Conservation (phyloP, 2,329 filamentous ascomycete species). For the Clarireedia hainanense region DNA sequence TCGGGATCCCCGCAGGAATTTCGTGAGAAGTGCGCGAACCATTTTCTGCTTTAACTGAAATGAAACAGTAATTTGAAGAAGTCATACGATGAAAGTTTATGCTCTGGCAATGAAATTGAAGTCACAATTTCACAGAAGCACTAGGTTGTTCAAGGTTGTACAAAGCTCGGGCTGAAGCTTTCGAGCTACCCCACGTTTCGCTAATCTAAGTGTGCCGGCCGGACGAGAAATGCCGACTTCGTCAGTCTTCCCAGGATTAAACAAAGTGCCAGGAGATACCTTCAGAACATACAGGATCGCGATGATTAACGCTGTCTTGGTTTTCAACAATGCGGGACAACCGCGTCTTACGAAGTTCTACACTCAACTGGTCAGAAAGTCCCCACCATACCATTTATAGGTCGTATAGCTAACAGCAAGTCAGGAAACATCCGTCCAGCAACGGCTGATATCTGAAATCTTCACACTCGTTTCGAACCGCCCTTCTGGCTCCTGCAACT, state of each 20-base stretch:
- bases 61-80: too few relatives aligned
- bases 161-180: constrained; percentile 8
- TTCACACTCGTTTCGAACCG: constrained; percentile 92
- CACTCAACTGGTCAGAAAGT: constrained; percentile 69
- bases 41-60: not conserved
- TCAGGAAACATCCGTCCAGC: constrained; percentile 94
- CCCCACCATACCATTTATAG: not conserved
- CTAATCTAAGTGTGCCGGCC: not conserved
- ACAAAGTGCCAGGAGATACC: too few relatives aligned
- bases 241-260: not conserved
- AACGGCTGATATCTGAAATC: constrained; percentile 93
- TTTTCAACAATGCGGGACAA: constrained; percentile 98
- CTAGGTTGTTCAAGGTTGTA: not conserved
- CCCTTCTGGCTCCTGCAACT: constrained; percentile 90
- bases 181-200: constrained; percentile 16
- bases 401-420: constrained; percentile 9
- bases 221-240: not conserved
- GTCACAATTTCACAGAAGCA: too few relatives aligned
- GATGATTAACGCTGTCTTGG: constrained; percentile 98
- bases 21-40: constrained; percentile 1
- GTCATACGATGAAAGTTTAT: too few relatives aligned
- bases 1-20: not conserved
- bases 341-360: constrained; percentile 98
- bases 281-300: constrained; percentile 15
- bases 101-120: too few relatives aligned